phyloP scores from a whole-genome alignment of 2,329 filamentous ascomycete genomes.

The Drechslerella dactyloides region DNA sequence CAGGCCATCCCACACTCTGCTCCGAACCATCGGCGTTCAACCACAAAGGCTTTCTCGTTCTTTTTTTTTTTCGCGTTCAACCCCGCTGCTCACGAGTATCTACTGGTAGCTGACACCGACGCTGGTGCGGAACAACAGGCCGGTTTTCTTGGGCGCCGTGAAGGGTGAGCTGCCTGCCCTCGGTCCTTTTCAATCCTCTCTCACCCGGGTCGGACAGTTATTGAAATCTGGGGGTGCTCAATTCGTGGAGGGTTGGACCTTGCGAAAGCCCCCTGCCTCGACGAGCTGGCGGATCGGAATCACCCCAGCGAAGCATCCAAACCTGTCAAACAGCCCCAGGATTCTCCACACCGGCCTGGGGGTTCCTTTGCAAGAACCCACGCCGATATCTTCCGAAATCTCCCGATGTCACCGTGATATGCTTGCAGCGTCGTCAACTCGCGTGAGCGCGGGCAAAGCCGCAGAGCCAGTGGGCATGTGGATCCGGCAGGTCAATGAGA shows the following conservation, averaged over 20 bases:
- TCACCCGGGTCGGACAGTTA: no score
- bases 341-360: not conserved
- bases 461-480: slow-evolving; percentile 8
- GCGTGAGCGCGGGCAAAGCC: not conserved
- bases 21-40: not conserved
- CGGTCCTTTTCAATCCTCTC: no score
- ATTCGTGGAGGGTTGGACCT: no score
- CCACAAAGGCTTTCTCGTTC: not conserved
- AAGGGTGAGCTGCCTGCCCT: no score
- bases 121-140: no score
- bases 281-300: not conserved
- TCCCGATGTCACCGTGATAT: slow-evolving; percentile 40
- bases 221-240: no score
- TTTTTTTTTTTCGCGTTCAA: not conserved
- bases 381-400: slow-evolving; percentile 35
- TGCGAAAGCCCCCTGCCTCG: not conserved
- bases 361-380: slow-evolving; percentile 5
- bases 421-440: slow-evolving; percentile 15
- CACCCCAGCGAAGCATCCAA: not conserved
- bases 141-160: no score
- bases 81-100: no score
- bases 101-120: no score
- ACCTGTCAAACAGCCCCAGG: not conserved
- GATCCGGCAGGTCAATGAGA: slow-evolving; percentile 42
- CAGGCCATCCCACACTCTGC: not conserved